Base-by-base conservation (phyloP, 768 basidiomycete genomes). In the Artomyces pyxidatus region DNA sequence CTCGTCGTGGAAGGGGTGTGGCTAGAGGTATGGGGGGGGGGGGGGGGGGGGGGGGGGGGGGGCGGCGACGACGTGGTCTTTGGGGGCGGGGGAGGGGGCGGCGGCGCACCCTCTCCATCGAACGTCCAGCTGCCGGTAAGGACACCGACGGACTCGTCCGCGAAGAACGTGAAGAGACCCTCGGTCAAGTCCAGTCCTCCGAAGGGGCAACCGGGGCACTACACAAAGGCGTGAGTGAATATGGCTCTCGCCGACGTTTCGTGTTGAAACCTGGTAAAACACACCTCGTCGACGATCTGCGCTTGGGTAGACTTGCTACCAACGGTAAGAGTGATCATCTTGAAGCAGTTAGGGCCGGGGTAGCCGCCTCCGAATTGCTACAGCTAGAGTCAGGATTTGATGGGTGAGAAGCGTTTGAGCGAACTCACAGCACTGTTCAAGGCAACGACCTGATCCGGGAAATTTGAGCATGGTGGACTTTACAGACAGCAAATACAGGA, bases 341-440 rank as follows among this genome's bases (percentile, higher is more conserved):
- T 66, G 60, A 75, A 75, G 64, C 88, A 91, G 32, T 78, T 45
- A 19, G 79, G 77, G 1, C 83, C 78, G 5, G 86, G 84, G 62
- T 78, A 85, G 6, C 75, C 74, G 35, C 50, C 51, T 12, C 83
- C 82, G 57, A 66, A 86, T 68, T 83, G 73, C 60, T 72, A 32
- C 9, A 38, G n/a, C 9, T 37, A 5, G 19, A 32, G 35, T 9
- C 29, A 9, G 22, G 28, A 16, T 17, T 11, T 9, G 27, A 14
- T 23, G 7, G 11, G 26, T 5, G 12, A 42, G 14, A n/a, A n/a
- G n/a, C n/a, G n/a, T 16, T 14, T 14, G 17, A 37, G 6, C 29
- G 35, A 27, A 50, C 55, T 44, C 14, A 56, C 55, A 9, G 23
- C 11, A 4, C 2, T 2, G 47, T 40, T 48, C 38, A 54, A 2